phyloP scores from a whole-genome alignment of 768 basidiomycete genomes.

The Dictyophora rubrovolvata region DNA sequence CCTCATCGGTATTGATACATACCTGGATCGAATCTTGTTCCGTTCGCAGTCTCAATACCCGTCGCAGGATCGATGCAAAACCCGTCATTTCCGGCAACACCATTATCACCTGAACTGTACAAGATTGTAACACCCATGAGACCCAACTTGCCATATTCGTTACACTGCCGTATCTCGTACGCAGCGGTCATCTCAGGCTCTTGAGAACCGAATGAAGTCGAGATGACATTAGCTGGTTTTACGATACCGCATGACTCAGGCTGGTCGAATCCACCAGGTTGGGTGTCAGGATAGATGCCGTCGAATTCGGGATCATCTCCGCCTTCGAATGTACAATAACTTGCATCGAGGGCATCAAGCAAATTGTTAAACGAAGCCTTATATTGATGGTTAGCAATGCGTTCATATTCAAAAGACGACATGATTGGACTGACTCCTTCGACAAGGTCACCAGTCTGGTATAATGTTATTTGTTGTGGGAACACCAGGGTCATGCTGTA shows the following conservation, averaged over 20 bases:
- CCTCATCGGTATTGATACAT: neutral
- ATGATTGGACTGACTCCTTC: constrained; percentile 18
- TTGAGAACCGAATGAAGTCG: constrained; percentile 27
- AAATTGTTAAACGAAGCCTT: constrained; percentile 23
- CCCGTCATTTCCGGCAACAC: constrained; percentile 27
- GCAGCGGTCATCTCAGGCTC: constrained; percentile 22
- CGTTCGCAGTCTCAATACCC: neutral
- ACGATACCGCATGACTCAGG: constrained; percentile 10
- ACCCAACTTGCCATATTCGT: constrained; percentile 29
- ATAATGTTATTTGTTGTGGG: constrained; percentile 26
- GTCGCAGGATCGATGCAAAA: constrained; percentile 15
- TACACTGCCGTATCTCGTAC: constrained; percentile 28
- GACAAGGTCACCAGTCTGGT: constrained; percentile 30
- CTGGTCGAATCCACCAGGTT: constrained; percentile 14
- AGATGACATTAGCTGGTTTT: constrained; percentile 16
- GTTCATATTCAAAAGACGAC: neutral
- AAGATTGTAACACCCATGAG: constrained; percentile 28
- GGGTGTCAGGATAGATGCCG: constrained; percentile 8
- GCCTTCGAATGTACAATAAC: constrained; percentile 35
- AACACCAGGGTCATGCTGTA: constrained; percentile 46
- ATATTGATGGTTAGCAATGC: neutral
- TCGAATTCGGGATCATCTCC: constrained; percentile 26
- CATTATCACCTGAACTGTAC: constrained; percentile 28
- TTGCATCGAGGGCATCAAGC: constrained; percentile 34
- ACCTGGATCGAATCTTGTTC: neutral